Percentiles rank a stretch among this genome's conserved stretches.
These are phyloP conservation scores for Mucor velutinosus DNA, from an alignment of 371 early-diverging fungal genomes.

Conservation along the genomic window DNA sequence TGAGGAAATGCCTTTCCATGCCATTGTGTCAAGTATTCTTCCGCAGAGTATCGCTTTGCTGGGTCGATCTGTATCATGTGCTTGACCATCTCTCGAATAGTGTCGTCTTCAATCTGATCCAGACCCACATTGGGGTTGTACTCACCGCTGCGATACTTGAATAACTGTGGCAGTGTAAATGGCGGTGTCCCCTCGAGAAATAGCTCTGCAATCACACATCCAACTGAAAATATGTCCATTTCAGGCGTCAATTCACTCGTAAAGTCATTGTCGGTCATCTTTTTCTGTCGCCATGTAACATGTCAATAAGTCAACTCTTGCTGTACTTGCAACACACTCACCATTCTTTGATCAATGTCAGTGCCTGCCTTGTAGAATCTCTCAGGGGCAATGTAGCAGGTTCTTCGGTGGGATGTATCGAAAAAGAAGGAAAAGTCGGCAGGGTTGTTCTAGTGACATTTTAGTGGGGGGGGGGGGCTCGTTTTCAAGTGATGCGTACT, in stretches of 20 bases:
- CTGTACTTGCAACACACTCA: slow-evolving; percentile 1
- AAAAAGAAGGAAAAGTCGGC: slow-evolving; percentile 94
- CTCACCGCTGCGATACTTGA: slow-evolving; percentile 82
- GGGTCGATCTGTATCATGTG: slow-evolving; percentile 91
- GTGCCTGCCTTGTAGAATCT: slow-evolving; percentile 82
- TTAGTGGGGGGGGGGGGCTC: not conserved
- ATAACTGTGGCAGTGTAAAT: slow-evolving; percentile 87
- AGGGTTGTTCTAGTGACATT: slow-evolving; percentile 77
- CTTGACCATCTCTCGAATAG: slow-evolving; percentile 74
- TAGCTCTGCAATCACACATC: slow-evolving; percentile 95
- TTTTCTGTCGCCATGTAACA: slow-evolving; percentile 23
- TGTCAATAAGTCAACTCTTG: not conserved
- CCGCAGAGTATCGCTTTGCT: slow-evolving; percentile 66
- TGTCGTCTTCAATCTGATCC: slow-evolving; percentile 80
- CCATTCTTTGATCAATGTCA: slow-evolving; percentile 63
- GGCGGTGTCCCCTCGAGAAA: slow-evolving; percentile 90
- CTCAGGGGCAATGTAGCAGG: slow-evolving; percentile 96
- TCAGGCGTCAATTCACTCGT: slow-evolving; percentile 66
- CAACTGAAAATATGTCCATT: slow-evolving; percentile 96
- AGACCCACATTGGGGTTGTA: slow-evolving; percentile 70
- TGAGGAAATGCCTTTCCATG: slow-evolving; percentile 79
- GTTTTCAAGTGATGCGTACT: not conserved
- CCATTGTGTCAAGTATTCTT: slow-evolving; percentile 75
- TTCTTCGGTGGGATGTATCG: slow-evolving; percentile 84
- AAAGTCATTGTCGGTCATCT: slow-evolving; percentile 36